Percentiles rank a stretch among this genome's conserved stretches.
Conservation (phyloP, 345 rosid genomes). For the Corchorus capsularis region DNA sequence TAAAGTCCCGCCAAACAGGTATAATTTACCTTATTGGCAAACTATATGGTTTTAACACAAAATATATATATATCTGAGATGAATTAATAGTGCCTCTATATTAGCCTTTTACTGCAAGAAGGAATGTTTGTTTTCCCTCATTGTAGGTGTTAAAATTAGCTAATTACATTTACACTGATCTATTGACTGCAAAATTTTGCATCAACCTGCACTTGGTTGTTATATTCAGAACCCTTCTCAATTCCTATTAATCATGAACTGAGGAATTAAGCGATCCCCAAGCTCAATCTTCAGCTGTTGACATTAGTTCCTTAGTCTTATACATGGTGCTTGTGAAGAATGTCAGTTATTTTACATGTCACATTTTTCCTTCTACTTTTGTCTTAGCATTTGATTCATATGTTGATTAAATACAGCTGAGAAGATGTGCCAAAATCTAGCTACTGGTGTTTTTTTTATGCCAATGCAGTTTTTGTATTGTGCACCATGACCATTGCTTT, state of each 20-base stretch:
- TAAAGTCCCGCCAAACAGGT: constrained; percentile 97
- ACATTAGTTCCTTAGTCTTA: too few relatives aligned
- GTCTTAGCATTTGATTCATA: not conserved
- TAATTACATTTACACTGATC: not conserved
- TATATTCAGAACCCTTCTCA: too few relatives aligned
- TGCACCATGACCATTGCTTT: not conserved
- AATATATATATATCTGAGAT: not conserved
- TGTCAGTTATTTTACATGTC: not conserved
- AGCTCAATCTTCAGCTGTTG: too few relatives aligned
- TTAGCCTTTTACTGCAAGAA: not conserved
- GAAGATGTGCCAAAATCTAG: not conserved
- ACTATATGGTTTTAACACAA: constrained; percentile 9
- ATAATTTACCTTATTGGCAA: constrained; percentile 10
- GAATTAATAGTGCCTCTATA: not conserved
- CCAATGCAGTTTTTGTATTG: not conserved
- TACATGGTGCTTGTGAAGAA: too few relatives aligned
- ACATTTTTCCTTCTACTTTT: not conserved
- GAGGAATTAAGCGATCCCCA: too few relatives aligned
- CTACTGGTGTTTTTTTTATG: not conserved
- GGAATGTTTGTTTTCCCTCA: not conserved
- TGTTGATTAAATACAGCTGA: too few relatives aligned
- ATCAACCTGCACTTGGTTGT: too few relatives aligned
- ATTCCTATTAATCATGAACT: too few relatives aligned
- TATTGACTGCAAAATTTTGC: not conserved
- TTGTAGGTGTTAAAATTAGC: not conserved